Evolutionary conservation across 441 rosid genomes (phyloP).

Genomic region (Lepidium campestre): DNA sequence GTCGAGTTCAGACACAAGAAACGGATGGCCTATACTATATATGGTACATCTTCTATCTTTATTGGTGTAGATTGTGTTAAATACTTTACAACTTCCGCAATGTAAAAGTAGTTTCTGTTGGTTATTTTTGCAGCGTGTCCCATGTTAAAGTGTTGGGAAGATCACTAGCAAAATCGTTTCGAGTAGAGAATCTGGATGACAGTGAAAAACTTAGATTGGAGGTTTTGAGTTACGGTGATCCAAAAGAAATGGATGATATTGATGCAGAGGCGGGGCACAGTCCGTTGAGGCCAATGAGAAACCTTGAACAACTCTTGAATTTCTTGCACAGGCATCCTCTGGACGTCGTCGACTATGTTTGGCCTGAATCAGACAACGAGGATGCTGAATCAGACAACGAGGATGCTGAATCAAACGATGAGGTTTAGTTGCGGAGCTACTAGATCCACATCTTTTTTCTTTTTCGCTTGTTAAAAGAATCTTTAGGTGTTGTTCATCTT

Average conservation of each 20-base stretch:
- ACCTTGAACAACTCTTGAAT: slow-evolving; percentile 47
- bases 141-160: slow-evolving; percentile 62
- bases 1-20: slow-evolving; percentile 80
- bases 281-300: slow-evolving; percentile 26
- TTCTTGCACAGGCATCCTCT: slow-evolving; percentile 37
- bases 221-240: slow-evolving; percentile 34
- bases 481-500: background rate
- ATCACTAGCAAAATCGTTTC: slow-evolving; percentile 42
- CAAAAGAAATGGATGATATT: slow-evolving; percentile 12
- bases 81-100: background rate
- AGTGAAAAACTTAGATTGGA: slow-evolving; percentile 42
- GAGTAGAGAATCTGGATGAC: slow-evolving; percentile 34
- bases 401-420: slow-evolving; percentile 41
- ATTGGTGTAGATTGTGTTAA: background rate
- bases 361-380: slow-evolving; percentile 38
- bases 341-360: slow-evolving; percentile 31
- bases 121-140: slow-evolving; percentile 44
- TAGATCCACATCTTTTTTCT: background rate
- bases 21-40: slow-evolving; percentile 74
- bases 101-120: background rate
- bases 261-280: background rate
- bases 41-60: slow-evolving; percentile 43
- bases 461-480: background rate
- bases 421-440: slow-evolving; percentile 9
- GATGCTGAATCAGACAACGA: slow-evolving; percentile 42